Evolutionary conservation across 2,329 filamentous ascomycete species (phyloP), one percentile per base, ranked within the genome.

Genomic region (Botrytis sinoallii): DNA sequence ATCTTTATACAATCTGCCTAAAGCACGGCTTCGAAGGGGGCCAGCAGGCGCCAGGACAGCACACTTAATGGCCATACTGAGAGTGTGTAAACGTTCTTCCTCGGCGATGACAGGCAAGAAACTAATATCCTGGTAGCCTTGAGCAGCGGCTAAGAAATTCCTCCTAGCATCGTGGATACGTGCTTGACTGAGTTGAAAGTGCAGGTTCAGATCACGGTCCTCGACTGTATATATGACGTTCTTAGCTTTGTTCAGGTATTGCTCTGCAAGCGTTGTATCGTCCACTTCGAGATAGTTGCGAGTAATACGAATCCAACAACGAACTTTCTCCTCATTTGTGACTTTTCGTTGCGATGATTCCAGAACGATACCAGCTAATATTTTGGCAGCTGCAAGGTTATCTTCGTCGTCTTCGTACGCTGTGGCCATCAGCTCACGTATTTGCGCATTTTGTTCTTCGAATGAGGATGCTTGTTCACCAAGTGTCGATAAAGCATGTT

Each of bases 241-340:
- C 84, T 98, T 98, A 83, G 97, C 92, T 83, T 95, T 95, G 86
- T 98, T 98, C 79, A 99, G 88, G 81, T 95, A 97, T 59, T 88
- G 89, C 81, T 97, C 94, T 60, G 96, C 96, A 52, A 89, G 88
- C 1, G 92, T 94, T 14, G 93, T 92, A 84, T 98, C 95, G 81
- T 97, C 95, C 66, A 95, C 93, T 84, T 99, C 95, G 75, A 99
- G 89, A 82, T 96, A 97, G 85, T 97, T 92, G 75, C 96, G 90
- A 81, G 97, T 94, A 81, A 99, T 97, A 75, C 95, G 93, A 78
- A 98, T 92, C 93, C 95, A 98, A 72, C 96, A 89, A 72, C 87
- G 87, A 14, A 94, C 93, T 83, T 94, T 95, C 78, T 95, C 92
- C 79, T 93, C 90, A 81, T 94, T 91, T 42, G 91, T 90, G 52